Conservation (phyloP, 192 early-diverging fungal genomes). For the Coemansia asiatica region DNA sequence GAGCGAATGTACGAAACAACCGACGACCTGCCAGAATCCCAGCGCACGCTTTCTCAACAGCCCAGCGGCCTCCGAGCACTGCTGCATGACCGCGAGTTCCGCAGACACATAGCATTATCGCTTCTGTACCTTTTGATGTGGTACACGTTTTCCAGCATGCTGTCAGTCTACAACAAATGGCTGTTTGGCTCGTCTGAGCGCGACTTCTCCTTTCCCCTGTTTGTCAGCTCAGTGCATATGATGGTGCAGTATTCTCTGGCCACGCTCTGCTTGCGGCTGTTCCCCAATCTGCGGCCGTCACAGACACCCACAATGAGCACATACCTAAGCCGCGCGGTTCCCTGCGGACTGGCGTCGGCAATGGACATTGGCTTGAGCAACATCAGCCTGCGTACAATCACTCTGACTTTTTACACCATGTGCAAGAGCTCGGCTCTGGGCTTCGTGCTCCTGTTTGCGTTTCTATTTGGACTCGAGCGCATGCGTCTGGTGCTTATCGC, state of each 20-base stretch:
- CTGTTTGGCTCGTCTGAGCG: constrained; percentile 79
- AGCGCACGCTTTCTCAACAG: neutral
- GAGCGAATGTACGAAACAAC: constrained; percentile 15
- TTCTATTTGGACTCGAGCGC: constrained; percentile 81
- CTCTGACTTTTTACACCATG: constrained; percentile 92
- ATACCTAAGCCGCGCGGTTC: constrained; percentile 72
- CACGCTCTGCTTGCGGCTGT: constrained; percentile 55
- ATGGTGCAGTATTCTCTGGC: constrained; percentile 75
- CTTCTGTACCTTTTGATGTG: constrained; percentile 55
- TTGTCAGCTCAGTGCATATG: constrained; percentile 85
- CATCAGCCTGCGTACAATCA: constrained; percentile 78
- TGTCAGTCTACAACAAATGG: constrained; percentile 94
- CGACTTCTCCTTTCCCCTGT: constrained; percentile 84
- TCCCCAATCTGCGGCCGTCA: constrained; percentile 65
- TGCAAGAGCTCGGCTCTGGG: constrained; percentile 75
- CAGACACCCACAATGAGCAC: constrained; percentile 57
- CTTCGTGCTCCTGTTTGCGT: constrained; percentile 88
- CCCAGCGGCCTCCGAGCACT: constrained; percentile 14
- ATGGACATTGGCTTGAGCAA: constrained; percentile 92
- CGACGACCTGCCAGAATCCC: neutral
- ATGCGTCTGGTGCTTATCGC: constrained; percentile 68
- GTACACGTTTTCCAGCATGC: constrained; percentile 67
- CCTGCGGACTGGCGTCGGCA: constrained; percentile 84
- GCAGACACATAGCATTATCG: constrained; percentile 38
- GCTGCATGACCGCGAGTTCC: constrained; percentile 26